These are phyloP conservation scores for Leccinum rimulosum DNA, from an alignment of 768 basidiomycete genomes.

Conservation along the genomic window DNA sequence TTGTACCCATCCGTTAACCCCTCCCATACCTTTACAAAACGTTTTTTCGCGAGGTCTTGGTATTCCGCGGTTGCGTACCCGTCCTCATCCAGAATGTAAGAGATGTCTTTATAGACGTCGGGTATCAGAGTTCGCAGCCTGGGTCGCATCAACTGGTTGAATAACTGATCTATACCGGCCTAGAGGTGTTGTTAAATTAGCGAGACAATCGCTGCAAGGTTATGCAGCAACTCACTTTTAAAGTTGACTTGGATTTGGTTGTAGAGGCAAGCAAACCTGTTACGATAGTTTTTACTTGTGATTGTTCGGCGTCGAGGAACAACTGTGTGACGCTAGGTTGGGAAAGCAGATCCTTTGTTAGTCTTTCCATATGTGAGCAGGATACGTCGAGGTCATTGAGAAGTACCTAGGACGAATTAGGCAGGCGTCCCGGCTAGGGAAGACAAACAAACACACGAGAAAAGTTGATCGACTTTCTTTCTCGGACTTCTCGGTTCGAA, in stretches of 20 bases:
- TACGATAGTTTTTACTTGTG: constrained; percentile 46
- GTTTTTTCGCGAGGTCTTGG: constrained; percentile 82
- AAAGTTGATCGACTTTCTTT: constrained; percentile 76
- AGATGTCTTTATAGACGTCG: constrained; percentile 89
- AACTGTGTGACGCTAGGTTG: constrained; percentile 60
- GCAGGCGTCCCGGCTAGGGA: background rate
- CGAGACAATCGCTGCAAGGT: background rate
- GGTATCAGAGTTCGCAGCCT: constrained; percentile 77
- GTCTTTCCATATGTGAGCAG: constrained; percentile 81
- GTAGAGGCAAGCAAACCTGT: constrained; percentile 51
- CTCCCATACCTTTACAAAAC: constrained; percentile 91
- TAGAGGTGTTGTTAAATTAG: constrained; percentile 27
- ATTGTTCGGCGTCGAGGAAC: constrained; percentile 60
- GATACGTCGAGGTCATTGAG: constrained; percentile 96
- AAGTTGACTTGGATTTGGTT: constrained; percentile 63
- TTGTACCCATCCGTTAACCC: constrained; percentile 82
- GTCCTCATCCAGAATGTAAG: constrained; percentile 89
- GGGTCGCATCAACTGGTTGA: constrained; percentile 91
- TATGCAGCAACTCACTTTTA: constrained; percentile 58
- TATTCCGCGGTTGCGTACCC: constrained; percentile 79
- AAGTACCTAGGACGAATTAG: constrained; percentile 53
- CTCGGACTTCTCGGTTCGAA: constrained; percentile 72
- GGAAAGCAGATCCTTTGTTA: constrained; percentile 62
- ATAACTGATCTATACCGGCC: constrained; percentile 89
- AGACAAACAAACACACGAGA: constrained; percentile 56